Conservation (phyloP, 441 rosid species). For the Manihot esculenta region DNA sequence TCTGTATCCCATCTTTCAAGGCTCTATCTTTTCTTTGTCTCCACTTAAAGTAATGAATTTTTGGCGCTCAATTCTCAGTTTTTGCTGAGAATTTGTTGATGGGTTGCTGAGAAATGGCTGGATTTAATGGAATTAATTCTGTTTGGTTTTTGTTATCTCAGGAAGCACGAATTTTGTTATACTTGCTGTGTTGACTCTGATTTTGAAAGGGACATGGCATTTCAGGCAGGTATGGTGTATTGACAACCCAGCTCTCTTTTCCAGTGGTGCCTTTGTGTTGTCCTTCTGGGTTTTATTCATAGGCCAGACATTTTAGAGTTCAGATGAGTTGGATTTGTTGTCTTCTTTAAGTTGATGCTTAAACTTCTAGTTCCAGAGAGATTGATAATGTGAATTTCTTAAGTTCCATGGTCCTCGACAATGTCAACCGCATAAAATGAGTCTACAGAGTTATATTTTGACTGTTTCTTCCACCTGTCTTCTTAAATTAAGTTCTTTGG, state of each 20-base stretch:
- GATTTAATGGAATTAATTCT: conserved; percentile 5
- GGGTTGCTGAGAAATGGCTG: conserved; percentile 14
- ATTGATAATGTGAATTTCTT: too few relatives aligned
- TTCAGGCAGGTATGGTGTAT: conserved; percentile 72
- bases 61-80: neutral
- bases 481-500: neutral
- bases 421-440: neutral
- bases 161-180: conserved; percentile 87
- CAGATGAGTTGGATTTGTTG: neutral
- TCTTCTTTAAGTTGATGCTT: too few relatives aligned
- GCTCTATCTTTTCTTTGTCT: neutral
- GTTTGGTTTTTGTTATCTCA: conserved; percentile 25
- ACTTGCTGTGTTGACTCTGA: conserved; percentile 71
- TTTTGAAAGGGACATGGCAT: conserved; percentile 76
- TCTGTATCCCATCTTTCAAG: neutral
- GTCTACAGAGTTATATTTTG: neutral
- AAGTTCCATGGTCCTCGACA: too few relatives aligned
- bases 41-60: neutral
- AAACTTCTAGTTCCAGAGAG: too few relatives aligned
- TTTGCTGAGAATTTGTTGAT: conserved; percentile 8
- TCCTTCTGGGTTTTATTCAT: neutral
- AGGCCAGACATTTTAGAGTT: neutral
- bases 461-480: neutral
- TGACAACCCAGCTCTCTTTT: neutral
- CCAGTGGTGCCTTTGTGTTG: neutral